Evolutionary conservation across 2,329 filamentous ascomycete species (phyloP).

Genomic region (Epichloe sibirici): DNA sequence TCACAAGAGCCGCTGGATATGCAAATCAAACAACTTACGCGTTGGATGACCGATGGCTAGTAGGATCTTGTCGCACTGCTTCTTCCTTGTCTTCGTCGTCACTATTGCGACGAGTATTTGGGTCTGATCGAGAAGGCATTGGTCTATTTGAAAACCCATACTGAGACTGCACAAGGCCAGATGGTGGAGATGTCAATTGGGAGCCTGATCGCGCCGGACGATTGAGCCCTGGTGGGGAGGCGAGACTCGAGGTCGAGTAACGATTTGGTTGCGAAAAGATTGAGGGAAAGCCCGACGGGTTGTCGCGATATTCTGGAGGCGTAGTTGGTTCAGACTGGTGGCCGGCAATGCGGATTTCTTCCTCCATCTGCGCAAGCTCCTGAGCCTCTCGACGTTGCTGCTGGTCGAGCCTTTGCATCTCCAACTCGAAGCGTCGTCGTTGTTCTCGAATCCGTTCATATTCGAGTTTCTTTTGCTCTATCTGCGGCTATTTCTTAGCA

Average conservation of each 20-base stretch:
- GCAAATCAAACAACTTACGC: constrained; percentile 49
- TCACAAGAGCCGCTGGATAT: neutral
- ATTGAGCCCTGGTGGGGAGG: constrained; percentile 66
- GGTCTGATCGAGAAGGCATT: constrained; percentile 75
- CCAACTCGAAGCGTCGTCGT: constrained; percentile 77
- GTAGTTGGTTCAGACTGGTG: constrained; percentile 93
- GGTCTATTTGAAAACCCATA: constrained; percentile 33
- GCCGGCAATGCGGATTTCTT: constrained; percentile 52
- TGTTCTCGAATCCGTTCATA: constrained; percentile 87
- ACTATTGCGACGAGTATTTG: constrained; percentile 77
- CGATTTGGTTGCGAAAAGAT: constrained; percentile 75
- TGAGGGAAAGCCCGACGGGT: constrained; percentile 54
- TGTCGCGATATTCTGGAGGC: constrained; percentile 82
- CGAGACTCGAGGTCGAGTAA: constrained; percentile 80
- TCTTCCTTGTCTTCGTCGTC: constrained; percentile 81
- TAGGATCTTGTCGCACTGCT: constrained; percentile 55
- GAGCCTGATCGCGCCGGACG: constrained; percentile 67
- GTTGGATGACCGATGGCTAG: constrained; percentile 60
- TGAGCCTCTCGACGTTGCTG: constrained; percentile 73
- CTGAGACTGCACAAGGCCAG: constrained; percentile 45
- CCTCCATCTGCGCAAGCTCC: constrained; percentile 75
- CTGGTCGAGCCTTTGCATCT: constrained; percentile 81
- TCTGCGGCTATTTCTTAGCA: constrained; percentile 35
- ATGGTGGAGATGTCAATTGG: constrained; percentile 66
- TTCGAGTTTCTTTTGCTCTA: constrained; percentile 87